Base-by-base conservation (phyloP, 257 asterid species). In the Nicotiana benthamiana region DNA sequence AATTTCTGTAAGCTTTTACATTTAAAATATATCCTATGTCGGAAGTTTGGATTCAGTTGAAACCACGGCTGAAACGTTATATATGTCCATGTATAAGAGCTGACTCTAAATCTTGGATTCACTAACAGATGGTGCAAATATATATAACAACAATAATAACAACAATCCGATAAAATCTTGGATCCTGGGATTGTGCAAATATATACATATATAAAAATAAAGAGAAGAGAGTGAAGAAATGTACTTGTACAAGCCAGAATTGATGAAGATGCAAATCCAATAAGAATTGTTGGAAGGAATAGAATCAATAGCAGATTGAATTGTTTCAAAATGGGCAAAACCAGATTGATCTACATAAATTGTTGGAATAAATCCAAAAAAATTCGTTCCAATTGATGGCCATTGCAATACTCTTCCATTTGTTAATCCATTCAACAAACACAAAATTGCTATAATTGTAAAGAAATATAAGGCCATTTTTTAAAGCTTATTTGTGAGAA, bases 291-390 rank as follows among this genome's bases (percentile, higher is more conserved):
- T 79, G 2, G 86, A 40, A 68, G 94, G 93, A 34, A 92, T 81
- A 20, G 83, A 75, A 82, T 91, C 63, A 59, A 91, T 86, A 12
- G 95, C 95, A n/a, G 91, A 74, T 83, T 90, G 91, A 66, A 91
- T 90, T 3, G 80, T 85, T 6, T 72, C 30, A 79, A 86, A 88
- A 46, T 83, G 32, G 26, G 83, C 60, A 43, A 26, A 46, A 17
- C 82, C 76, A 18, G 83, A 75, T n/a, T 82, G 85, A 86, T 86
- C 89, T 46, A 90, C 93, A 9, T 16, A 53, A 28, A 87, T 75
- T 10, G 84, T 89, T 26, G 43, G 40, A n/a, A 43, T 46, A 18
- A 22, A 24, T 30, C 46, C 48, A 22, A 32, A 7, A 13, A 34
- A 74, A n/a, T 54, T 75, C 2, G 7, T 36, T 27, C 13, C 52